Evolutionary conservation across 2,329 filamentous ascomycete genomes (phyloP), one percentile per base, ranked within the genome.

Genomic region (Fusarium sp.): DNA sequence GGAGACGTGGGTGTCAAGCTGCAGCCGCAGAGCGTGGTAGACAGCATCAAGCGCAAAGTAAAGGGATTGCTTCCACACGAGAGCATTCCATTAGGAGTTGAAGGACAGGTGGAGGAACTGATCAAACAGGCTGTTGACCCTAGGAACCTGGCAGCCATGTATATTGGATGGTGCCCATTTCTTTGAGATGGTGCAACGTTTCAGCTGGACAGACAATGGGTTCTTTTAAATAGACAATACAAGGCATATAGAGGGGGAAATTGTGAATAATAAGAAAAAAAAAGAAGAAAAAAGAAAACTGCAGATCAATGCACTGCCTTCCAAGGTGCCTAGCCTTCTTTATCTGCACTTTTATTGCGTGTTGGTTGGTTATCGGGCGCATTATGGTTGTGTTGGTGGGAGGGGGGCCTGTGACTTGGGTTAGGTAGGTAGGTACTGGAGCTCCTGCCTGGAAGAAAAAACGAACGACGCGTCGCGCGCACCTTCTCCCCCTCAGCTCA

Each of bases 51-150:
- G 79, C 90, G 92, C 59, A 98, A 98, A 84, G 90, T 99, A 31
- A 91, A 91, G 77, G 96, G 96, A 0, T 85, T 98, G 78, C 85
- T 98, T 76, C 91, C 92, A 5, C 92, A 94, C 3, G 96, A 99
- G 85, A 96, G 92, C 72, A 96, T 99, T 64, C 96, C 96, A 49
- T 85, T 99, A 71, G 95, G 95, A 31, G 95, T 98, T 2, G 96
- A 98, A 83, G 96, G 97, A 0, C 96, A 99, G 85, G 96, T 98
- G n/a, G 94, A 98, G 81, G 94, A 97, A 82, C 83, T 99, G 82
- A 96, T 99, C 76, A 90, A 92, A 80, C 92, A 96, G 84, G 96
- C 97, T 36, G 93, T 92, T 24, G 91, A 95, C 81, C 90, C 92
- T 65, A 89, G 85, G 79, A 97, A 96, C 81, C 82, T 99, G 83